phyloP scores from a whole-genome alignment of 2,329 filamentous ascomycete species.

The Pseudogymnoascus sp. region DNA sequence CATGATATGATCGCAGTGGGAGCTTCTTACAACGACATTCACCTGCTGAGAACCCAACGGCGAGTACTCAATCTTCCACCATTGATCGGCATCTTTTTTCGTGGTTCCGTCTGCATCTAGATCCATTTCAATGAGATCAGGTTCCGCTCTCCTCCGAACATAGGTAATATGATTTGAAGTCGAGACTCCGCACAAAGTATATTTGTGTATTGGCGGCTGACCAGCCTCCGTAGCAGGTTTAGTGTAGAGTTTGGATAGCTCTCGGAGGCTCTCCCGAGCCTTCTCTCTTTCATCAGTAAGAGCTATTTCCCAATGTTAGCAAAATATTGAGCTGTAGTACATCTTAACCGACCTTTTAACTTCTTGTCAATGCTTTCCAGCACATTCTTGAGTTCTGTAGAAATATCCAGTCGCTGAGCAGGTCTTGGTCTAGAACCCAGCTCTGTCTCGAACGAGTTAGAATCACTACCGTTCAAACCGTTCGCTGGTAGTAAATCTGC shows the following conservation, averaged over 20 bases:
- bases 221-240: conserved; percentile 19
- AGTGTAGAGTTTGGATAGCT: conserved; percentile 34
- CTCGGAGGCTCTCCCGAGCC: conserved; percentile 23
- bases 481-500: conserved; percentile 14
- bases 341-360: conserved; percentile 19
- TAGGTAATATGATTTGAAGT: conserved; percentile 40
- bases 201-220: conserved; percentile 29
- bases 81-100: conserved; percentile 35
- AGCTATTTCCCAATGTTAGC: conserved; percentile 19
- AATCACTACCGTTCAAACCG: conserved; percentile 9
- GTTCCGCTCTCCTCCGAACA: conserved; percentile 38
- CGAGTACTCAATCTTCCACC: conserved; percentile 45
- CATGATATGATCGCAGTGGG: neutral
- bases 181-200: conserved; percentile 43
- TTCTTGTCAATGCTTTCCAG: conserved; percentile 27
- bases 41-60: conserved; percentile 34
- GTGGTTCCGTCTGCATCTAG: conserved; percentile 22
- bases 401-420: conserved; percentile 17
- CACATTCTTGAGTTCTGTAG: conserved; percentile 22
- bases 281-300: conserved; percentile 25
- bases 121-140: conserved; percentile 36
- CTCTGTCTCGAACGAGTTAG: conserved; percentile 13
- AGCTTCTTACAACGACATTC: conserved; percentile 39
- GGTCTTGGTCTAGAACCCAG: neutral
- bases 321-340: neutral